These are phyloP conservation scores for Oryza longistaminata DNA, from an alignment of 176 grass and related monocot species.

Conservation along the genomic window DNA sequence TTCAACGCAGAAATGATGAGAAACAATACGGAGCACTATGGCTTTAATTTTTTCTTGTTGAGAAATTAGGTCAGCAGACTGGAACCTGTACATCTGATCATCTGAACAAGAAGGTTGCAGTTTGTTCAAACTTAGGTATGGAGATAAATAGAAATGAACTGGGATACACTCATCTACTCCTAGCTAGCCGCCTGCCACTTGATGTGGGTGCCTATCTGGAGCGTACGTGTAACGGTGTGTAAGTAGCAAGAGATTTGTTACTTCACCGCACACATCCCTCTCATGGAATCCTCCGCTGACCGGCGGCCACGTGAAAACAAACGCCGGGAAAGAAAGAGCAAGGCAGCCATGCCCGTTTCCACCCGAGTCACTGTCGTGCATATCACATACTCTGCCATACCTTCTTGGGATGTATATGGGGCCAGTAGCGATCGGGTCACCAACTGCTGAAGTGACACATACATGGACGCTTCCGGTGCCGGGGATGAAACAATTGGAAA, in stretches of 20 bases:
- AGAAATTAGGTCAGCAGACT: neutral
- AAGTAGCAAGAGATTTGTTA: neutral
- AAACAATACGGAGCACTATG: neutral
- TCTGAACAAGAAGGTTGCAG: neutral
- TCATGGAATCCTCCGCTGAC: slow-evolving; percentile 29
- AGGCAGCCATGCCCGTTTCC: slow-evolving; percentile 4
- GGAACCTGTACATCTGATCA: neutral
- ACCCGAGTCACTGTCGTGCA: neutral
- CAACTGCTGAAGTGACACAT: slow-evolving; percentile 3
- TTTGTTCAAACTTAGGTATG: slow-evolving; percentile 11
- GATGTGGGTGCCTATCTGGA: neutral
- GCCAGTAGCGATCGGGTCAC: neutral
- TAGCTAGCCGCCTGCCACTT: neutral
- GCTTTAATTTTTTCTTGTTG: slow-evolving; percentile 18
- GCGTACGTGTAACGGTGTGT: neutral
- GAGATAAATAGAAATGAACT: neutral
- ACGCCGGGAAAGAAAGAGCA: neutral
- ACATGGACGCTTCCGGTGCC: neutral
- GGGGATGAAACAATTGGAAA: neutral
- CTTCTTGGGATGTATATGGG: neutral
- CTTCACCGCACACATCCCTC: slow-evolving; percentile 31
- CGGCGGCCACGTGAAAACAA: neutral
- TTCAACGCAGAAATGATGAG: slow-evolving; percentile 13
- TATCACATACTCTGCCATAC: neutral
- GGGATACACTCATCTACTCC: neutral